A percentile compares a stretch with the other conserved stretches of the same genome.
These are phyloP conservation scores for Ramaria sp. DNA, from an alignment of 768 basidiomycete species.

Conservation along the genomic window DNA sequence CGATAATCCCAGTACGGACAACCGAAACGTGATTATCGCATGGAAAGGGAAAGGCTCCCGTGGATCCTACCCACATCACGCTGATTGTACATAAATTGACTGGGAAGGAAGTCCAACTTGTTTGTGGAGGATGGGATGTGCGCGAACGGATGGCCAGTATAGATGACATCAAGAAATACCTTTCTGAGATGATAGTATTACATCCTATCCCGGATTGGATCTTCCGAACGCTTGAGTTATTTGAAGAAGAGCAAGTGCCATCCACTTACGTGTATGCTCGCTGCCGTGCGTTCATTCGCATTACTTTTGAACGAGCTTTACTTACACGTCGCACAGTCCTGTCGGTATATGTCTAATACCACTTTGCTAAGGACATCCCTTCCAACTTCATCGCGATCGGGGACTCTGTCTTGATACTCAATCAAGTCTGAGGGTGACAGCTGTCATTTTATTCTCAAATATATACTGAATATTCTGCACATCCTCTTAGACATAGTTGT, in stretches of 20 bases:
- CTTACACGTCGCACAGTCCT: constrained; percentile 9
- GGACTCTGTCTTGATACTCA: constrained; percentile 14
- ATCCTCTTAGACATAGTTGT: constrained; percentile 1
- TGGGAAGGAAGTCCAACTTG: constrained; percentile 3
- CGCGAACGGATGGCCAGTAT: constrained; percentile 5
- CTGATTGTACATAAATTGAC: background rate
- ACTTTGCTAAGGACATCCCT: constrained; percentile 12
- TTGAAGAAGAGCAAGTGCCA: constrained; percentile 6
- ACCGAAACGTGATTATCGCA: constrained; percentile 4
- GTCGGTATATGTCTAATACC: constrained; percentile 12
- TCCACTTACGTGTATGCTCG: background rate
- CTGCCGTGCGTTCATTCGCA: constrained; percentile 1
- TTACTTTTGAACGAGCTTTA: background rate
- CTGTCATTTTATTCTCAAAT: no score
- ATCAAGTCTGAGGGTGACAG: constrained; percentile 14
- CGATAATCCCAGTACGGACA: constrained; percentile 11
- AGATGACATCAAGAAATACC: constrained; percentile 8
- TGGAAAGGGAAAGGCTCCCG: constrained; percentile 2
- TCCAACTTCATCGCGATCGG: constrained; percentile 17
- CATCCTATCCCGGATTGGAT: constrained; percentile 12
- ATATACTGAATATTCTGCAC: no score
- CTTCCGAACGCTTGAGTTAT: constrained; percentile 8
- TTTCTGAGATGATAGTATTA: background rate
- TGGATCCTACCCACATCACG: background rate
- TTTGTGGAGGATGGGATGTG: constrained; percentile 12